Conservation (phyloP, 176 grass and related monocot species). For the Sorghum bicolor region Sorghum_bicolor_NCBIv3 NC_012878.2:7971501-7972000, state of each 20-base stretch:
- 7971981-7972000: constrained; percentile 39
- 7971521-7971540: not conserved
- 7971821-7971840: not conserved
- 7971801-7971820: constrained; percentile 3
- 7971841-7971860: not conserved
- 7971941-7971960: not conserved
- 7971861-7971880: not conserved
- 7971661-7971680: too few species aligned
- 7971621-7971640: not conserved
- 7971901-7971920: not conserved
- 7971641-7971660: not conserved
- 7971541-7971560: not conserved
- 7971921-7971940: not conserved
- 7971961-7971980: not conserved
- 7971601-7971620: not conserved
- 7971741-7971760: not conserved
- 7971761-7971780: not conserved
- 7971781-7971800: not conserved
- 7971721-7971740: not conserved
- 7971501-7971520: not conserved
- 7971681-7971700: not conserved
- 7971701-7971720: not conserved
- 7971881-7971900: not conserved
- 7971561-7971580: not conserved
- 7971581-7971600: not conserved